A percentile compares a stretch with the other conserved stretches of the same genome.
phyloP scores from a whole-genome alignment of 768 basidiomycete genomes.

The Artomyces pyxidatus region DNA sequence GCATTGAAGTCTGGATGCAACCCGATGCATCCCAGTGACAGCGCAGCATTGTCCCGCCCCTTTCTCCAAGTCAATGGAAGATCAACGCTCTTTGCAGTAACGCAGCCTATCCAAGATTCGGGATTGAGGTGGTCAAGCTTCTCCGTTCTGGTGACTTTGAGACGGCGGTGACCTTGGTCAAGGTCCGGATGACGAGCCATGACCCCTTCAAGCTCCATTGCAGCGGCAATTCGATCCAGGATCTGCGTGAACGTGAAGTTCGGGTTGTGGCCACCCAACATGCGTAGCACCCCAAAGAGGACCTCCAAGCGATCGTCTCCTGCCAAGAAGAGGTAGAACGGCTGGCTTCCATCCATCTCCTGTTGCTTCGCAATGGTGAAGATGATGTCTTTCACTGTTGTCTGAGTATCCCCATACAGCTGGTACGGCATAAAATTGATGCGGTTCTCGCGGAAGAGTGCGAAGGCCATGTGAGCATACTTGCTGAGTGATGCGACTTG shows the following conservation, averaged over 20 bases:
- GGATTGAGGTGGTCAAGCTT: not conserved
- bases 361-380: slow-evolving; percentile 17
- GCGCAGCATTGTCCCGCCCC: not conserved
- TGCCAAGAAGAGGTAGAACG: slow-evolving; percentile 4
- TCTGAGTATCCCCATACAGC: slow-evolving; percentile 13
- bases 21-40: not conserved
- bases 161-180: not conserved
- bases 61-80: not conserved
- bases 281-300: slow-evolving; percentile 9
- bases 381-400: slow-evolving; percentile 15
- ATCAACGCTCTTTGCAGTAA: not conserved
- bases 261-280: slow-evolving; percentile 9
- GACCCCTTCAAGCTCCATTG: not conserved
- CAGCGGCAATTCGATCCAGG: slow-evolving; percentile 7
- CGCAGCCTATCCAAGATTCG: not conserved
- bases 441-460: slow-evolving; percentile 4
- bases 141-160: not conserved
- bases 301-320: slow-evolving; percentile 14
- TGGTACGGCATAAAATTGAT: slow-evolving; percentile 10
- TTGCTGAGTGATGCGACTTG: slow-evolving; percentile 11
- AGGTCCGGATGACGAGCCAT: not conserved
- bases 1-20: not conserved
- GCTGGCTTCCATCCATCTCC: slow-evolving; percentile 1
- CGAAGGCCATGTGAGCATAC: slow-evolving; percentile 9
- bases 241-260: slow-evolving; percentile 13